Conservation (phyloP, 257 asterid species). For the Salvia miltiorrhiza region DNA sequence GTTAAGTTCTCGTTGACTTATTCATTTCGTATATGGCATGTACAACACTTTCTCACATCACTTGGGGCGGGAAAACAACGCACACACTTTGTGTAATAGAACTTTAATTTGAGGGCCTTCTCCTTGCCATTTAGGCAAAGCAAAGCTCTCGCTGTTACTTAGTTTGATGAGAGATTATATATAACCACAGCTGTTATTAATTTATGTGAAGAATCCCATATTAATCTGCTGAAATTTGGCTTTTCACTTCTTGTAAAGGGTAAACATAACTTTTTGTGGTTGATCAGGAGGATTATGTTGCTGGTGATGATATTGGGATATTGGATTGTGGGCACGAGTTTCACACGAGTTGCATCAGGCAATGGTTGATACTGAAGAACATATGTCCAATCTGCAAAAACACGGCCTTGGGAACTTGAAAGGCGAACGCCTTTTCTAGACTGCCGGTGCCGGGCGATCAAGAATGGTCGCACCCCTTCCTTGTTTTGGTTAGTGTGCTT, state of each 20-base stretch:
- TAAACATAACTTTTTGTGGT: neutral
- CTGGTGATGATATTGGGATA: conserved; percentile 62
- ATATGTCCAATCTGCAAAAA: conserved; percentile 82
- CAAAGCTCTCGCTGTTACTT: neutral
- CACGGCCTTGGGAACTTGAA: conserved; percentile 51
- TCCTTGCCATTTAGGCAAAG: too few species aligned
- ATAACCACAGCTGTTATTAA: too few species aligned
- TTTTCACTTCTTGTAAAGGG: neutral
- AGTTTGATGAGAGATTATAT: too few species aligned
- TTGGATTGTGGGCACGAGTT: conserved; percentile 81
- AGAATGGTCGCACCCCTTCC: neutral
- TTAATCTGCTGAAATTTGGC: neutral
- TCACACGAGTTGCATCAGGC: conserved; percentile 67
- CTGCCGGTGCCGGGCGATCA: too few species aligned
- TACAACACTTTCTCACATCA: too few species aligned
- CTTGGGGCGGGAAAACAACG: too few species aligned
- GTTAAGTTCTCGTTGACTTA: too few species aligned
- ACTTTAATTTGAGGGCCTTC: neutral
- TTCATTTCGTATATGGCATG: too few species aligned
- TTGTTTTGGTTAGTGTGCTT: neutral
- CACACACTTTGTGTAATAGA: neutral
- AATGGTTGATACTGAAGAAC: conserved; percentile 77
- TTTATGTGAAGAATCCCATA: too few species aligned
- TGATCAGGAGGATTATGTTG: conserved; percentile 63
- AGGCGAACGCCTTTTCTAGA: neutral